Evolutionary conservation across 148 eudicot species (phyloP).

Genomic region (Rhododendron ovatum): DNA sequence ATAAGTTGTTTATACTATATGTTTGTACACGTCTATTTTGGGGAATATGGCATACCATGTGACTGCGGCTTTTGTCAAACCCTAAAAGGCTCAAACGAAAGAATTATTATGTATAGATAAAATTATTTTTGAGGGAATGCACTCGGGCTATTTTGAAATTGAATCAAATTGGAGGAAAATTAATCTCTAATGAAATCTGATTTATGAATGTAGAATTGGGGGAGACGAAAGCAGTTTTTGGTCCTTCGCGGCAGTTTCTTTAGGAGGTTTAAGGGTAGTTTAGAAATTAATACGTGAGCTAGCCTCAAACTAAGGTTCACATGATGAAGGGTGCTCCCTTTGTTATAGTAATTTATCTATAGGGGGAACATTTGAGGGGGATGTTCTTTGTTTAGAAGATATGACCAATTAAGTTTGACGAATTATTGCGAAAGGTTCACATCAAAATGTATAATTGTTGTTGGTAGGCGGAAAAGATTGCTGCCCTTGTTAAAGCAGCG

Average conservation of each 20-base stretch:
- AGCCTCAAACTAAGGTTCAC: not conserved
- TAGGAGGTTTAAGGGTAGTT: not conserved
- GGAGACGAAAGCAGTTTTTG: not conserved
- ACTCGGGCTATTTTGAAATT: not conserved
- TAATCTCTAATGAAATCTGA: not conserved
- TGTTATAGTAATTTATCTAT: not conserved
- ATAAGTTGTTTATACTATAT: not conserved
- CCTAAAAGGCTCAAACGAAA: not conserved
- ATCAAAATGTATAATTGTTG: not conserved
- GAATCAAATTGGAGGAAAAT: not conserved
- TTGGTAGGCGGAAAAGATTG: conserved; percentile 10
- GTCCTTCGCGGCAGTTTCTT: not conserved
- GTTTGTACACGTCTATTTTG: not conserved
- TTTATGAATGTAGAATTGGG: not conserved
- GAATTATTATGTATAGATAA: not conserved
- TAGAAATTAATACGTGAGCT: not conserved
- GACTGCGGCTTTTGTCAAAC: not conserved
- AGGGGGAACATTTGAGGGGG: not conserved
- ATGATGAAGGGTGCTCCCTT: not conserved
- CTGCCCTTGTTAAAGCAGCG: conserved; percentile 9
- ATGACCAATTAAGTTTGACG: not conserved
- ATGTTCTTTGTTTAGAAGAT: not conserved
- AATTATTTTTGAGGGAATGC: not conserved
- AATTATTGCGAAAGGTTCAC: not conserved
- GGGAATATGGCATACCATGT: not conserved